Evolutionary conservation across 768 basidiomycete genomes (phyloP), one percentile per base, ranked within the genome.

Genomic region (Trametes elegans): DNA sequence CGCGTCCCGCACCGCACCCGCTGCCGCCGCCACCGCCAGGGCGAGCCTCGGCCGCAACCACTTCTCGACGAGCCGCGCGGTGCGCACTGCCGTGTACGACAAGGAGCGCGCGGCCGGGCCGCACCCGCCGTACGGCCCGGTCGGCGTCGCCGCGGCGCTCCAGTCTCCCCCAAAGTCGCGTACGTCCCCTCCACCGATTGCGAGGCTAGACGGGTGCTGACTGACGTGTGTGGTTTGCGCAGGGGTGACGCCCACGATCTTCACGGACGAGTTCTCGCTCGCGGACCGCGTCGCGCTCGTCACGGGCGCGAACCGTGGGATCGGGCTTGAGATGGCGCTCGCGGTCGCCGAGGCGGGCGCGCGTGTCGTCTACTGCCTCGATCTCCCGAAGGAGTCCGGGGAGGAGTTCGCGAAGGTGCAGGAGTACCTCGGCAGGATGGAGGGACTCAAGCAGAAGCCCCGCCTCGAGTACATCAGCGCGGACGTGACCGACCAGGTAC

Each of bases 311-410:
- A 70, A 73, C 58, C 72, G 73, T 28, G 76, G 90, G 0, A 78
- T 92, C 11, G 90, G 90, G 3, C 80, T 93, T 10, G 90, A 93
- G 71, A 85, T 87, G 85, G 87, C 88, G 27, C 70, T 90, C 45
- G 81, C 84, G 2, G 71, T 91, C 29, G 80, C 80, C 28, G 90
- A 91, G 71, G 84, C 81, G 13, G 89, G 89, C 19, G 85, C 85
- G 8, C 62, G 66, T 13, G 83, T 74, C 0, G 76, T 88, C 10
- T 88, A 89, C 66, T 87, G 85, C 63, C 69, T 88, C 7, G 88
- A 89, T 66, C 72, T 88, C 5, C 79, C 85, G 1, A 55, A 65
- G 38, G 66, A 68, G 29, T 82, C 87, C 0, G 81, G 81, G 0
- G 76, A 75, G 0, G 85, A 85, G 62, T 89, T 82, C 76, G 54